A percentile compares a stretch with the other conserved stretches of the same genome.
Evolutionary conservation across 306 rosid species (phyloP).

Genomic region (Coriaria nepalensis): DNA sequence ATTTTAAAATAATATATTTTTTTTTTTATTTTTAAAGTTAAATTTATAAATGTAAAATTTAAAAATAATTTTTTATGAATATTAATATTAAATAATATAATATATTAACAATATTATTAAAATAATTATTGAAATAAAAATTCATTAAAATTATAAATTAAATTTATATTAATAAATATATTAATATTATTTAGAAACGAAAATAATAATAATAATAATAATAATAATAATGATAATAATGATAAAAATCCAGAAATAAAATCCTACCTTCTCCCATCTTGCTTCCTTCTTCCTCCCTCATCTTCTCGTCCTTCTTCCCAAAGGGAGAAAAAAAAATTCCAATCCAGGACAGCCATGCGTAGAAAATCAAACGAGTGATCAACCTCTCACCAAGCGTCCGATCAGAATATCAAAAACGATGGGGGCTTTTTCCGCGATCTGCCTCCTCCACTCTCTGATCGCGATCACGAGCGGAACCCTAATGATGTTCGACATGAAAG

Average conservation of each 20-base stretch:
- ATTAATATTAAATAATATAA: too few species aligned
- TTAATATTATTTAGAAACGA: too few species aligned
- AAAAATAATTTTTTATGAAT: too few species aligned
- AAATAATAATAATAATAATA: background rate
- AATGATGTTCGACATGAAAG: constrained; percentile 97
- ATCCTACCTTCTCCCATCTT: background rate
- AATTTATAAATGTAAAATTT: too few species aligned
- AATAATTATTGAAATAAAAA: too few species aligned
- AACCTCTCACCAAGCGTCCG: constrained; percentile 3
- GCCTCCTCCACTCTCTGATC: constrained; percentile 61
- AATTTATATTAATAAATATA: too few species aligned
- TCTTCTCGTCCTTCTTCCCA: background rate
- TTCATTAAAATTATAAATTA: too few species aligned
- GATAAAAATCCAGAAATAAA: background rate
- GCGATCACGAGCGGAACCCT: constrained; percentile 53
- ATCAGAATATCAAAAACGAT: constrained; percentile 32
- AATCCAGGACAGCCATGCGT: constrained; percentile 11
- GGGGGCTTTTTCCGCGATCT: constrained; percentile 60
- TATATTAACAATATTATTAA: too few species aligned
- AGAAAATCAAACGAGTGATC: background rate
- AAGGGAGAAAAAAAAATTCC: background rate
- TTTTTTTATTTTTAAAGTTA: too few species aligned
- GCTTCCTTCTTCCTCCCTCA: background rate
- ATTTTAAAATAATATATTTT: too few species aligned
- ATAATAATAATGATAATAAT: background rate